These are phyloP conservation scores for Saturnispora diversa DNA, from an alignment of 805 yeast genomes.

Conservation along the genomic window DNA sequence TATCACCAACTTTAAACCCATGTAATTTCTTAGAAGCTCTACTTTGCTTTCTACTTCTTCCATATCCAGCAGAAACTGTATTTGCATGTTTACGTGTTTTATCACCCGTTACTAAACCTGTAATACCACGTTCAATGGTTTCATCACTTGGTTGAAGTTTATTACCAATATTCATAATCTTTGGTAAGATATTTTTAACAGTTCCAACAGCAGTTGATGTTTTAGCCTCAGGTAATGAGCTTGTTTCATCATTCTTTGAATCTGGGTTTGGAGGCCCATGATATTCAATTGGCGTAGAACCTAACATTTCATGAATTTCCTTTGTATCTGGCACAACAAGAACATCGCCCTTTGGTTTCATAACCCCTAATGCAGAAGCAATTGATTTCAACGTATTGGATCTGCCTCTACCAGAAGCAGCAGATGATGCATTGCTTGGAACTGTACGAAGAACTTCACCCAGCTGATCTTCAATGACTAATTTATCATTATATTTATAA, in stretches of 20 bases:
- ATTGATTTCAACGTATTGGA: slow-evolving; percentile 11
- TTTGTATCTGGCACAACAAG: background rate
- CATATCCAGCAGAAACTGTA: background rate
- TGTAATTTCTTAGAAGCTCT: slow-evolving; percentile 29
- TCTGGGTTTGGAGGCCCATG: background rate
- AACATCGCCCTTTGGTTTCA: slow-evolving; percentile 2
- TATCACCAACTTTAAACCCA: slow-evolving; percentile 76
- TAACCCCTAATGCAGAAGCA: slow-evolving; percentile 11
- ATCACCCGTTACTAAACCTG: slow-evolving; percentile 7
- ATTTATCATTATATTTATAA: slow-evolving; percentile 59
- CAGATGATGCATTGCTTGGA: slow-evolving; percentile 19
- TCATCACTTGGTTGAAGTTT: slow-evolving; percentile 8
- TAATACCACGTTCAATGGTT: slow-evolving; percentile 9
- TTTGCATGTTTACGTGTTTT: slow-evolving; percentile 1
- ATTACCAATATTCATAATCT: slow-evolving; percentile 10
- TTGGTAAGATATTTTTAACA: slow-evolving; percentile 3
- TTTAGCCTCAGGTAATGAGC: background rate
- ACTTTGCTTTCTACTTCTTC: background rate
- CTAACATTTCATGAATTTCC: background rate
- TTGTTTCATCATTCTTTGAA: background rate
- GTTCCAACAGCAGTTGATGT: slow-evolving; percentile 8
- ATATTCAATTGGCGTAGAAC: background rate
- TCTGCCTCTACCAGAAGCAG: slow-evolving; percentile 9
- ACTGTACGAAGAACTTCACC: slow-evolving; percentile 73
- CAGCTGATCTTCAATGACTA: slow-evolving; percentile 72